phyloP scores from a whole-genome alignment of 2,329 filamentous ascomycete species.

The Penicillium sp. region DNA sequence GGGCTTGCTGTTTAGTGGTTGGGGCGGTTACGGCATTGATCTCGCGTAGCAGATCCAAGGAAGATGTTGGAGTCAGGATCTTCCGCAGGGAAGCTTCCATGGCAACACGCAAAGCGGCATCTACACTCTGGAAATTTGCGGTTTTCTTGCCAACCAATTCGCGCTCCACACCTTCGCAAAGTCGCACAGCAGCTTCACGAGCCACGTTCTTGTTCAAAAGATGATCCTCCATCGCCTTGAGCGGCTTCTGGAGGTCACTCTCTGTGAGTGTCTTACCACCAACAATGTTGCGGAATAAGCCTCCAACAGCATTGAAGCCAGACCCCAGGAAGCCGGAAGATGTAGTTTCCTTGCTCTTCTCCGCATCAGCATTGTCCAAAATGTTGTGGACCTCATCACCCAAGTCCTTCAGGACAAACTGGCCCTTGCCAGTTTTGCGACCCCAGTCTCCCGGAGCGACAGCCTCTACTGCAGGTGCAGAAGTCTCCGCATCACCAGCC shows the following conservation, averaged over 20 bases:
- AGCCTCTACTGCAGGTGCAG: slow-evolving; percentile 64
- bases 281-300: slow-evolving; percentile 90
- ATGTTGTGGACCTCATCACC: slow-evolving; percentile 93
- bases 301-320: slow-evolving; percentile 77
- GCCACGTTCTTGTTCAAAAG: slow-evolving; percentile 94
- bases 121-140: slow-evolving; percentile 84
- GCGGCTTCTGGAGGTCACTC: slow-evolving; percentile 83
- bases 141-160: slow-evolving; percentile 91
- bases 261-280: slow-evolving; percentile 91
- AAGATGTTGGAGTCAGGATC: slow-evolving; percentile 93
- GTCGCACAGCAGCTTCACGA: slow-evolving; percentile 83
- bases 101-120: slow-evolving; percentile 76
- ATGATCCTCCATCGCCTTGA: slow-evolving; percentile 96
- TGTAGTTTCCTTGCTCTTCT: slow-evolving; percentile 50
- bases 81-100: slow-evolving; percentile 92
- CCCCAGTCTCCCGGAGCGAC: slow-evolving; percentile 83
- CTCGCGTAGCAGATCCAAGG: slow-evolving; percentile 88
- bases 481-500: slow-evolving; percentile 56
- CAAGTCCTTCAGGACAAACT: slow-evolving; percentile 90
- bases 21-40: slow-evolving; percentile 77
- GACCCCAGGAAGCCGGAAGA: slow-evolving; percentile 71
- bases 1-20: slow-evolving; percentile 60
- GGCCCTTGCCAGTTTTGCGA: slow-evolving; percentile 77
- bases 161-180: slow-evolving; percentile 88
- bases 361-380: slow-evolving; percentile 73